Conservation (phyloP, 768 basidiomycete genomes). For the Coprinellus aureogranulatus region DNA sequence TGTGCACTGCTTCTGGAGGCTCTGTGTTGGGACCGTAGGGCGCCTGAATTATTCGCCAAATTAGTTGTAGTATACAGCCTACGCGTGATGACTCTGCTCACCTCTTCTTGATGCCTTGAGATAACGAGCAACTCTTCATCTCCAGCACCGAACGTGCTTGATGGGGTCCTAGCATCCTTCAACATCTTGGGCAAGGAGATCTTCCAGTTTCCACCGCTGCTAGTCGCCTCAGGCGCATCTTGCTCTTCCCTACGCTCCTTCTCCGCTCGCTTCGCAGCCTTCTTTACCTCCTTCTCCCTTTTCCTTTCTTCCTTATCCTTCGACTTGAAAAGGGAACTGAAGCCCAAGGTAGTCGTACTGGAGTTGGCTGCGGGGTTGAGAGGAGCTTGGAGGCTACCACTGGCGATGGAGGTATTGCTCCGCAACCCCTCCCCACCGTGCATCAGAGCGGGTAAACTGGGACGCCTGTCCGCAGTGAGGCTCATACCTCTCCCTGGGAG, state of each 20-base stretch:
- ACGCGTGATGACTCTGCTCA: not conserved
- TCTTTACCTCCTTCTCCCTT: constrained; percentile 15
- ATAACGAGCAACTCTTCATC: not conserved
- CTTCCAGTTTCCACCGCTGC: not conserved
- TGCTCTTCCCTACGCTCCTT: constrained; percentile 2
- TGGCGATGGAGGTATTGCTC: not conserved
- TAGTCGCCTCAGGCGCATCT: not conserved
- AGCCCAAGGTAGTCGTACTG: not conserved
- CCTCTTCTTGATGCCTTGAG: not conserved
- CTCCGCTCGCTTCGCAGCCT: constrained; percentile 8
- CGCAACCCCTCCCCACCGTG: not conserved
- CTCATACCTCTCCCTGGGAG: constrained; percentile 2
- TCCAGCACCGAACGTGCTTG: not conserved
- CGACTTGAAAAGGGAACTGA: constrained; percentile 5
- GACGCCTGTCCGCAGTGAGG: not conserved
- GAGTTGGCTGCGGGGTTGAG: not conserved
- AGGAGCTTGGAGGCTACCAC: not conserved
- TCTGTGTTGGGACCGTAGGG: too few relatives aligned
- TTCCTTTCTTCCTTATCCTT: constrained; percentile 21
- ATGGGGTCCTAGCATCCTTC: not conserved
- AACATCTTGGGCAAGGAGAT: not conserved
- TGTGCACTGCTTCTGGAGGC: too few relatives aligned
- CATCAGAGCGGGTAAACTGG: constrained; percentile 1
- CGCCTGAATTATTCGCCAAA: not conserved
- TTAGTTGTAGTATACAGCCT: not conserved